Percentiles rank a stretch among this genome's conserved stretches.
Evolutionary conservation across 202 grass and related monocot species (phyloP).

Genomic region (Sporobolus alterniflorus): DNA sequence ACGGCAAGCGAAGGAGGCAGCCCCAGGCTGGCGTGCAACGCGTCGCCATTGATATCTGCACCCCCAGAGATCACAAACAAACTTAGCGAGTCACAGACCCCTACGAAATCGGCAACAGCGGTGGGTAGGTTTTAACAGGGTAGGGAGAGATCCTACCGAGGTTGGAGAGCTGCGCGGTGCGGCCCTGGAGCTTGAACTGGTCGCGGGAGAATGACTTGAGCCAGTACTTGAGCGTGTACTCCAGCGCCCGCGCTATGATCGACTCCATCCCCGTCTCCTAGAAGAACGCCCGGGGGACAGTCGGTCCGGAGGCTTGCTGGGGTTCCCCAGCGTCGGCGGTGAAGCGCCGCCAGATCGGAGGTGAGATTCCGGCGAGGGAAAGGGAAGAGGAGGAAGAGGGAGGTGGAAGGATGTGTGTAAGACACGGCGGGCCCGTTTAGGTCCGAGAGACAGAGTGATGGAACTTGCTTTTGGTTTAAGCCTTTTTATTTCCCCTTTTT

Average conservation of each 20-base stretch:
- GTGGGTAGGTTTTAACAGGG: neutral
- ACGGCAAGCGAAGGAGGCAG: constrained; percentile 82
- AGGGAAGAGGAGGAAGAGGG: neutral
- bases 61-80: constrained; percentile 21
- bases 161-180: constrained; percentile 93
- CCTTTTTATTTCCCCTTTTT: neutral
- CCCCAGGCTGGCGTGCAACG: constrained; percentile 87
- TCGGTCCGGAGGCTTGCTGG: neutral
- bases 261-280: constrained; percentile 80
- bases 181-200: constrained; percentile 99
- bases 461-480: constrained; percentile 40
- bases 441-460: constrained; percentile 19
- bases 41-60: constrained; percentile 97
- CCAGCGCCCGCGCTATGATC: constrained; percentile 97
- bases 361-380: constrained; percentile 57
- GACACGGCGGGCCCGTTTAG: constrained; percentile 50
- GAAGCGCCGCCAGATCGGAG: constrained; percentile 48
- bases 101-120: constrained; percentile 6
- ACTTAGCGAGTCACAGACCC: constrained; percentile 19
- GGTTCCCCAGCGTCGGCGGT: neutral
- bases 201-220: constrained; percentile 99
- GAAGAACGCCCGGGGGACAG: neutral
- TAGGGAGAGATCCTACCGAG: constrained; percentile 53
- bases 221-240: constrained; percentile 99
- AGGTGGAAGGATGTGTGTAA: constrained; percentile 30